Conservation (phyloP, 2,329 filamentous ascomycete genomes). For the Ophiostoma ulmi region DNA sequence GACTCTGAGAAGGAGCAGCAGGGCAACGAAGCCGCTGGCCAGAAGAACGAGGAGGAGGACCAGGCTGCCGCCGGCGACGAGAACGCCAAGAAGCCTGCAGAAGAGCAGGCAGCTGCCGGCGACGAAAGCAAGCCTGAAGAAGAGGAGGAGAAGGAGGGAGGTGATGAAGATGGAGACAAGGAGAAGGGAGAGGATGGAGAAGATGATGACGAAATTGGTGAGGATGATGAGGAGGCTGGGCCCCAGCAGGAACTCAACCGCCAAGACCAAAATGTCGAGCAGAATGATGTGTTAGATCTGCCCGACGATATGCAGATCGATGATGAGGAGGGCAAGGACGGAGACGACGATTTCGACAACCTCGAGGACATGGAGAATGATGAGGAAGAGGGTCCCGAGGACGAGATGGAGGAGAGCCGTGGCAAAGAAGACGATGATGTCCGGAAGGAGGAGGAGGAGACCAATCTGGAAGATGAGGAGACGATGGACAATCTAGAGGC, state of each 20-base stretch:
- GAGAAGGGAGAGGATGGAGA: constrained; percentile 49
- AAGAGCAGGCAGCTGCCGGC: constrained; percentile 49
- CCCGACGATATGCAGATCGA: constrained; percentile 88
- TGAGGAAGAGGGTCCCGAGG: constrained; percentile 80
- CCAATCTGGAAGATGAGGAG: constrained; percentile 40
- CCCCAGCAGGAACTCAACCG: constrained; percentile 53
- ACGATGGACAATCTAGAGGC: constrained; percentile 37
- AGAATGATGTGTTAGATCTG: constrained; percentile 75
- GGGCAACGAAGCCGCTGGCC: constrained; percentile 65
- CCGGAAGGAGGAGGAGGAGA: constrained; percentile 37
- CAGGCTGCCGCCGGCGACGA: constrained; percentile 57
- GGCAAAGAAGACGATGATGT: constrained; percentile 44
- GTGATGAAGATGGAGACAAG: constrained; percentile 49
- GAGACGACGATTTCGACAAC: constrained; percentile 54
- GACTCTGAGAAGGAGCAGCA: constrained; percentile 79
- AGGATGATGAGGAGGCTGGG: constrained; percentile 53
- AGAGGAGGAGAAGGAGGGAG: constrained; percentile 44
- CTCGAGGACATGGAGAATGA: constrained; percentile 63
- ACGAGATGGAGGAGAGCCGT: constrained; percentile 71
- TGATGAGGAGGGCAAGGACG: constrained; percentile 61
- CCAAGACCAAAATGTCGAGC: constrained; percentile 70
- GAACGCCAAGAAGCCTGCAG: constrained; percentile 58
- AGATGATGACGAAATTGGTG: constrained; percentile 60
- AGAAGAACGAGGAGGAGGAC: constrained; percentile 60
- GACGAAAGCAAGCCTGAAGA: constrained; percentile 21